These are phyloP conservation scores for Torulaspora delbrueckii DNA, from an alignment of 805 yeast genomes.

Conservation along the genomic window DNA sequence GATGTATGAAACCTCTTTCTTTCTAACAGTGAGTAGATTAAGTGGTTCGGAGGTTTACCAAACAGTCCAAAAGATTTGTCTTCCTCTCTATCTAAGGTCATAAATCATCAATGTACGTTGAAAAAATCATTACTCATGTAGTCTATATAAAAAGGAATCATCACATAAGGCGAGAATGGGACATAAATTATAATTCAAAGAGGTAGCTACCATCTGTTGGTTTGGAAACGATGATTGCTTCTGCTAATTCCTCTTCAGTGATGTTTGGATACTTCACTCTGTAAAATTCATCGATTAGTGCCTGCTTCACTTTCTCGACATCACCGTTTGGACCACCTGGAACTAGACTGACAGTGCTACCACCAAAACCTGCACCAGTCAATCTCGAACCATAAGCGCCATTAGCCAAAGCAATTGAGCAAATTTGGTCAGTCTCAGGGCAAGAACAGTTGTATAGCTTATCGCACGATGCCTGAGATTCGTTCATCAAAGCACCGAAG, in stretches of 20 bases:
- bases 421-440: conserved; percentile 48
- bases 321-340: conserved; percentile 15
- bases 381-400: conserved; percentile 67
- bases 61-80: not conserved
- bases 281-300: conserved; percentile 51
- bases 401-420: conserved; percentile 47
- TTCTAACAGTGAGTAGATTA: no score
- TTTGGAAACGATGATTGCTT: conserved; percentile 50
- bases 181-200: conserved; percentile 24
- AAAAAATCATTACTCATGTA: not conserved
- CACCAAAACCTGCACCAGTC: conserved; percentile 81
- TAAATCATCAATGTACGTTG: not conserved
- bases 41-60: no score
- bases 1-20: not conserved
- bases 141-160: no score
- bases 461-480: conserved; percentile 52
- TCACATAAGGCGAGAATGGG: no score
- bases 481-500: conserved; percentile 55
- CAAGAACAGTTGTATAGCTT: conserved; percentile 51
- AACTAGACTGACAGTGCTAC: conserved; percentile 63
- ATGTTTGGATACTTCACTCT: conserved; percentile 45
- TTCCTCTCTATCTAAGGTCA: not conserved
- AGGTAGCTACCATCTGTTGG: conserved; percentile 51
- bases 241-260: conserved; percentile 42
- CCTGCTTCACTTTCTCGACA: conserved; percentile 39